Percentiles rank a stretch among this genome's conserved stretches.
These are phyloP conservation scores for Lipomyces chichibuensis DNA, from an alignment of 805 yeast species.

Conservation along the genomic window DNA sequence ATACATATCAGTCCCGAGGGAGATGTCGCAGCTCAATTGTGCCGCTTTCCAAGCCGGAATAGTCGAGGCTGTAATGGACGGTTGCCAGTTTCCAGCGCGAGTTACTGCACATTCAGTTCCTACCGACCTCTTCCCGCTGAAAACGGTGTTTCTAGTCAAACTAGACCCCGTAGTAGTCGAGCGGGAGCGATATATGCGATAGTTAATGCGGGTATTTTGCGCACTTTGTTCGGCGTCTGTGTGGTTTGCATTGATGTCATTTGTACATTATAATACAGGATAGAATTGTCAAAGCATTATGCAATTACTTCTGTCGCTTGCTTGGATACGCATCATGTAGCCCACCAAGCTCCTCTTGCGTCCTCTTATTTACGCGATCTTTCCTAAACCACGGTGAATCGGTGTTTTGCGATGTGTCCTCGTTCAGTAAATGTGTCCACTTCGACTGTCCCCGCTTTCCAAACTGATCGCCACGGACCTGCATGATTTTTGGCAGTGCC, in stretches of 20 bases:
- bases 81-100: slow-evolving; percentile 68
- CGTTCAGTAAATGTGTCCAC: slow-evolving; percentile 40
- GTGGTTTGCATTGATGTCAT: background rate
- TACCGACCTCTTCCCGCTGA: slow-evolving; percentile 56
- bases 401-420: slow-evolving; percentile 40
- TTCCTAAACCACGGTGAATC: slow-evolving; percentile 32
- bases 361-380: slow-evolving; percentile 17
- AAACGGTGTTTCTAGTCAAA: slow-evolving; percentile 77
- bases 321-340: slow-evolving; percentile 19
- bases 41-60: slow-evolving; percentile 85
- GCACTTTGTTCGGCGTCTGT: slow-evolving; percentile 12
- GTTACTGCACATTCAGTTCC: slow-evolving; percentile 86
- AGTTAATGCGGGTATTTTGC: background rate
- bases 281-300: background rate
- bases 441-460: slow-evolving; percentile 43
- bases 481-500: slow-evolving; percentile 40
- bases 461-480: slow-evolving; percentile 39
- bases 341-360: slow-evolving; percentile 22
- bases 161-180: slow-evolving; percentile 62
- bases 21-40: slow-evolving; percentile 74
- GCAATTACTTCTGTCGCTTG: slow-evolving; percentile 17
- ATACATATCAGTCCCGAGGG: slow-evolving; percentile 76
- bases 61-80: slow-evolving; percentile 78
- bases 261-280: background rate
- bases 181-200: slow-evolving; percentile 52